Base-by-base conservation (phyloP, 1,139 yeast genomes). In the Yamadazyma dendronema region DNA sequence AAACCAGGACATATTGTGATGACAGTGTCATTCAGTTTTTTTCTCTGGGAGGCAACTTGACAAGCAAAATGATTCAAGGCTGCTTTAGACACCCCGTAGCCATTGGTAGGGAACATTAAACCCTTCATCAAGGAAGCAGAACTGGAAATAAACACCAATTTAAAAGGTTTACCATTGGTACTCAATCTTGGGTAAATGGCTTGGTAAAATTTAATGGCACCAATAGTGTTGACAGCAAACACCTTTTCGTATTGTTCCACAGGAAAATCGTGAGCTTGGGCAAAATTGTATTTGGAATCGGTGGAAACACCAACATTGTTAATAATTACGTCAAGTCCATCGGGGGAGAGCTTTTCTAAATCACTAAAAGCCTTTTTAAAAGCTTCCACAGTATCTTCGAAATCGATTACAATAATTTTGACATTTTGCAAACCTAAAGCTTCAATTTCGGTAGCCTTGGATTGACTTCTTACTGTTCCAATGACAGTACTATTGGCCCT, bases 1-100 rank as follows among this genome's bases (percentile, higher is more conserved):
- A 27, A 11, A 3, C 42, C 42, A 4, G 42, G 42, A 44, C 82
- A 81, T 11, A 90, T 82, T 41, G 37, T 26, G 12, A 88, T 95
- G 8, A 72, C 68, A 4, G 61, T 62, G 5, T 54, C 56, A 14
- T 53, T 68, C 16, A 54, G 61, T 24, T 65, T 66, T 29, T 57
- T 63, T 34, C 33, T 35, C 21, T 38, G 36, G 10, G 4, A 11
- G 3, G 41, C 14, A 10, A 38, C 15, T 24, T 38, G 38, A 10
- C 27, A 32, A 9, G 21, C 30, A 21, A 32, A 17, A 23, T 34
- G 23, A 21, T 38, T 38, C 8, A 26, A 12, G 3, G 36, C 38
- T 1, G 38, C 34, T 27, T 35, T 35, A 11, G 31, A 23, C 7
- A 27, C 11, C 34, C 34, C 12, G 17, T 34, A 17, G 33, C n/a